Evolutionary conservation across 2,329 filamentous ascomycete genomes (phyloP), one percentile per base, ranked within the genome.

Genomic region (Ophiostoma angusticollis): DNA sequence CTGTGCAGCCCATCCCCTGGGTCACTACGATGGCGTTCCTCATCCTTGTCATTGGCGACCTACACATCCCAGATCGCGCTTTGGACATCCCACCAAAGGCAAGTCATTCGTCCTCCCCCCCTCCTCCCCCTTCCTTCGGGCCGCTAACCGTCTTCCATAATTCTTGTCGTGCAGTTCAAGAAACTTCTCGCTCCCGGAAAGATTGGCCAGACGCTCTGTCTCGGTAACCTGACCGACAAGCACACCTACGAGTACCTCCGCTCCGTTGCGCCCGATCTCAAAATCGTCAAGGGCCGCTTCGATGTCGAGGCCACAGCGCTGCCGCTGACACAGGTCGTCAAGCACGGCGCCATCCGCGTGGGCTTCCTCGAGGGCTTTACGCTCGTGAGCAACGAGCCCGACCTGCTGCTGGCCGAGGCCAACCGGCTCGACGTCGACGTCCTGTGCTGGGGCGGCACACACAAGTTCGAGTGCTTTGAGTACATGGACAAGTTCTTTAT

Each of bases 1-100:
- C 25, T 28, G 3, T 12, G 11, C 25, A 13, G 16, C 30, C n/a
- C 9, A 19, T 18, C 17, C 21, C 29, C 18, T 6, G 12, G n/a
- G n/a, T n/a, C 11, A 9, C 42, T 52, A 80, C 76, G 68, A 85
- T 89, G 67, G 84, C 85, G 48, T 84, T 89, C 63, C 72, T 94
- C 50, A 86, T 93, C 56, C 74, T 94, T 57, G 84, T 91, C 56
- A 84, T 94, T 51, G 85, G 85, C 59, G 86, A 94, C 65, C 75
- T 94, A 39, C 86, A 93, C 66, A 93, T 94, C 62, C 86, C 86
- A 52, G 86, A 94, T 62, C 73, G 86, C 58, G 86, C 85, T 52
- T 78, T 91, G 48, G 86, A 93, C 60, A 87, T 94, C 54, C 86
- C 86, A 43, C 71, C 80, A 59, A 93, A 93, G 78, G 85, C 86